These are phyloP conservation scores for Ochetophila trinervis DNA, from an alignment of 306 rosid species.

Conservation along the genomic window DNA sequence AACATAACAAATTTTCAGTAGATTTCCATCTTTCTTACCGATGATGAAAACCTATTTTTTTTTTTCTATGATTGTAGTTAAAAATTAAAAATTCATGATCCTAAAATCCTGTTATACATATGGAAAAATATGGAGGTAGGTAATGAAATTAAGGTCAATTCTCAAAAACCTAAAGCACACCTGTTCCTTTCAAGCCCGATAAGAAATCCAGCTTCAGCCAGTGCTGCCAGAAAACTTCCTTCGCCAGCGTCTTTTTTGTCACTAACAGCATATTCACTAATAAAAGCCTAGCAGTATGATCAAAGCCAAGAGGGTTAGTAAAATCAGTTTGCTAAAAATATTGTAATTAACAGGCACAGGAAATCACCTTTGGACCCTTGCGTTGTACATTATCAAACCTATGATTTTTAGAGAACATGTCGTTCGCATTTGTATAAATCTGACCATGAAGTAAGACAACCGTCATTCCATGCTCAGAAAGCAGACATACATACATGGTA, in stretches of 20 bases:
- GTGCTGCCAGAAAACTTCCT: slow-evolving; percentile 85
- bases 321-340: slow-evolving; percentile 1
- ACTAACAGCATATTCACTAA: slow-evolving; percentile 89
- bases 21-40: not conserved
- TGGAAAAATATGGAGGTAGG: not conserved
- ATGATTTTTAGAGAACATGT: slow-evolving; percentile 61
- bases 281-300: slow-evolving; percentile 69
- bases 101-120: not conserved
- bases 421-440: slow-evolving; percentile 68
- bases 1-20: slow-evolving; percentile 1
- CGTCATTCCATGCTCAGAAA: not conserved
- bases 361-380: slow-evolving; percentile 52
- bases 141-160: not conserved
- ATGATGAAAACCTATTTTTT: not conserved
- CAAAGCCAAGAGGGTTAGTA: slow-evolving; percentile 16
- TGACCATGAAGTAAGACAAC: slow-evolving; percentile 28
- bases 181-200: slow-evolving; percentile 87
- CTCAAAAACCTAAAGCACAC: slow-evolving; percentile 31
- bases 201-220: slow-evolving; percentile 87
- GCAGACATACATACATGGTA: not conserved
- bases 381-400: slow-evolving; percentile 54
- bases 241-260: slow-evolving; percentile 59
- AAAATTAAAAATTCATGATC: not conserved
- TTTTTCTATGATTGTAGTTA: not conserved
- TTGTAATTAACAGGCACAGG: slow-evolving; percentile 1